These are phyloP conservation scores for Logfia minima DNA, from an alignment of 129 eudicot genomes.

Conservation along the genomic window DNA sequence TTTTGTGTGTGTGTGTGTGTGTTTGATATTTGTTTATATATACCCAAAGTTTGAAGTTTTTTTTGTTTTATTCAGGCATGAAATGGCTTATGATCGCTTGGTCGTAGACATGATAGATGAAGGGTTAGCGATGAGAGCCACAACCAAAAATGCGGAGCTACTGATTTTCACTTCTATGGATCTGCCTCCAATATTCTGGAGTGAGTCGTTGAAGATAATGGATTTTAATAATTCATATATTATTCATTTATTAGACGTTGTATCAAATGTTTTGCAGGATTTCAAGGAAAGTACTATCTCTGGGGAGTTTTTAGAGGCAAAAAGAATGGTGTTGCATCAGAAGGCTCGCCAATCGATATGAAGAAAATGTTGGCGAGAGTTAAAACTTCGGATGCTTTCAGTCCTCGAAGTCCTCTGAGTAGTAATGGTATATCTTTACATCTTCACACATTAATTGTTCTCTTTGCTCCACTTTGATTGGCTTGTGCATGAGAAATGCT, in stretches of 20 bases:
- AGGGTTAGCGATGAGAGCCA: constrained; percentile 53
- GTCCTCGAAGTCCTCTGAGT: constrained; percentile 22
- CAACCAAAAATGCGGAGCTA: constrained; percentile 53
- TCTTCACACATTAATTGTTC: not conserved
- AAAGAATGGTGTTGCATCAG: not conserved
- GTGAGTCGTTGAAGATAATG: constrained; percentile 28
- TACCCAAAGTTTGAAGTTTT: not conserved
- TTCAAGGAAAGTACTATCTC: constrained; percentile 48
- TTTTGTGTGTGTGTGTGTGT: not conserved
- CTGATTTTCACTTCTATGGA: constrained; percentile 50
- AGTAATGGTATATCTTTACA: not conserved
- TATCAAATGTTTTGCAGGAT: constrained; percentile 40
- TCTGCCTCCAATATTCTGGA: constrained; percentile 44
- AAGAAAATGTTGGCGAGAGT: not conserved
- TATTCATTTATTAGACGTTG: constrained; percentile 12
- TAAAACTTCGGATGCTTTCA: constrained; percentile 9
- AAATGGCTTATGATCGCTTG: constrained; percentile 37
- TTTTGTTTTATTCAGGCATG: constrained; percentile 30
- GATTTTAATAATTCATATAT: not conserved
- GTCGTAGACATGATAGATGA: constrained; percentile 45
- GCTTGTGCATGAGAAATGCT: not conserved
- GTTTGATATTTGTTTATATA: not conserved
- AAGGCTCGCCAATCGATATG: not conserved
- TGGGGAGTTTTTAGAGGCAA: constrained; percentile 47
- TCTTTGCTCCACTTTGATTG: not conserved